Conservation (phyloP, 2,329 filamentous ascomycete genomes). For the Arthrinium phaeospermum region DNA sequence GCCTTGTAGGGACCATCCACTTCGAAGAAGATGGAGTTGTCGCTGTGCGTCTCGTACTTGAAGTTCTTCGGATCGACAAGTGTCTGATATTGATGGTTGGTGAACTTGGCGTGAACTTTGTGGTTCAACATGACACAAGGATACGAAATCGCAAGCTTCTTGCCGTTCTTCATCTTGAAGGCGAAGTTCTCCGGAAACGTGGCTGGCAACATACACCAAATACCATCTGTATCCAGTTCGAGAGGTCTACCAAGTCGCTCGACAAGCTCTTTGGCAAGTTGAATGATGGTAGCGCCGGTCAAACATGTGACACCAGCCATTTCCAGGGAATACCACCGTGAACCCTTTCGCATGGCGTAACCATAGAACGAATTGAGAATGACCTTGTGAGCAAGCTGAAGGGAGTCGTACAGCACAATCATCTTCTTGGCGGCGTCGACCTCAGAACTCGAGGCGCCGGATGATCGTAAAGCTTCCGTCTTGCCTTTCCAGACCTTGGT, state of each 20-base stretch:
- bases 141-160: slow-evolving; percentile 96
- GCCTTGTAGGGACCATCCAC: slow-evolving; percentile 97
- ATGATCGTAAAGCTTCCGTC: slow-evolving; percentile 81
- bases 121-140: slow-evolving; percentile 99
- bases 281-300: slow-evolving; percentile 95
- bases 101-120: slow-evolving; percentile 91
- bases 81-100: slow-evolving; percentile 96
- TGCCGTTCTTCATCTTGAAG: slow-evolving; percentile 93
- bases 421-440: slow-evolving; percentile 98
- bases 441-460: slow-evolving; percentile 76
- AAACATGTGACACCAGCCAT: slow-evolving; percentile 99
- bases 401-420: slow-evolving; percentile 93
- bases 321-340: slow-evolving; percentile 98
- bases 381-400: slow-evolving; percentile 97
- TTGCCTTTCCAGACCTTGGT: slow-evolving; percentile 99
- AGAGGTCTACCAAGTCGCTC: slow-evolving; percentile 91
- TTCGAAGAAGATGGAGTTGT: slow-evolving; percentile 99
- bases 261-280: slow-evolving; percentile 91
- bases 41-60: slow-evolving; percentile 95
- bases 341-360: slow-evolving; percentile 99
- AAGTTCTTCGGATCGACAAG: slow-evolving; percentile 79
- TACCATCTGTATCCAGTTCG: slow-evolving; percentile 97
- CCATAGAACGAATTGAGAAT: slow-evolving; percentile 99
- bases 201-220: slow-evolving; percentile 98
- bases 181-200: slow-evolving; percentile 96